Conservation (phyloP, 2,329 filamentous ascomycete species). For the Corinectria fuckeliana region DNA sequence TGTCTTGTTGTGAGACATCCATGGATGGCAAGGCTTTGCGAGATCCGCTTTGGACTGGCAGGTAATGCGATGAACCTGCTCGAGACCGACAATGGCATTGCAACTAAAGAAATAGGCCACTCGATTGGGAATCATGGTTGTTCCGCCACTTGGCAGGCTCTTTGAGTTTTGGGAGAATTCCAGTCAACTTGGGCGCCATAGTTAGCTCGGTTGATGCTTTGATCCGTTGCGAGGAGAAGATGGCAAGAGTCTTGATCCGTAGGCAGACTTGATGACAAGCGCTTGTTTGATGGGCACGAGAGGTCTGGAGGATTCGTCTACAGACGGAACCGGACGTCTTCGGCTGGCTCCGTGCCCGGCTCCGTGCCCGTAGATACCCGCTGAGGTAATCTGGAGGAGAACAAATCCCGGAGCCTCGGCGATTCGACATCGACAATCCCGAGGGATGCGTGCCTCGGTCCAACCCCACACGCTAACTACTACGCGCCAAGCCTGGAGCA, state of each 20-base stretch:
- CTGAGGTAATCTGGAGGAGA: not conserved
- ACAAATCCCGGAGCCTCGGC: slow-evolving; percentile 27
- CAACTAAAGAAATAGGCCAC: too few species aligned
- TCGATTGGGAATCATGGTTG: too few species aligned
- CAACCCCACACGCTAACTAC: slow-evolving; percentile 35
- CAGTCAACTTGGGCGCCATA: slow-evolving; percentile 2
- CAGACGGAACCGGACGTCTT: not conserved
- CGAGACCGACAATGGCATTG: not conserved
- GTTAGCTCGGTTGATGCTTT: too few species aligned
- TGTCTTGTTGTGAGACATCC: not conserved
- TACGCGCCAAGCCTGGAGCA: not conserved
- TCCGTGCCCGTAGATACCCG: too few species aligned
- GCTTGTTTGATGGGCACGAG: not conserved
- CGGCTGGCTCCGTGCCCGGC: not conserved
- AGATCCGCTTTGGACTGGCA: not conserved
- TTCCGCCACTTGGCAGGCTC: not conserved
- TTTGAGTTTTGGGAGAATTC: slow-evolving; percentile 24
- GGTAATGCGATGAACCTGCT: not conserved
- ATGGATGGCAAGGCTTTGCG: not conserved
- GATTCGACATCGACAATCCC: slow-evolving; percentile 11
- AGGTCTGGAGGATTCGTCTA: not conserved
- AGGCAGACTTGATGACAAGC: not conserved
- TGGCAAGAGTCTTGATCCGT: not conserved
- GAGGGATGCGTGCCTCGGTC: slow-evolving; percentile 40
- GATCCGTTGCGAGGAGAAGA: not conserved